phyloP scores from a whole-genome alignment of 805 yeast species.

The Yamadazyma olivae region DNA sequence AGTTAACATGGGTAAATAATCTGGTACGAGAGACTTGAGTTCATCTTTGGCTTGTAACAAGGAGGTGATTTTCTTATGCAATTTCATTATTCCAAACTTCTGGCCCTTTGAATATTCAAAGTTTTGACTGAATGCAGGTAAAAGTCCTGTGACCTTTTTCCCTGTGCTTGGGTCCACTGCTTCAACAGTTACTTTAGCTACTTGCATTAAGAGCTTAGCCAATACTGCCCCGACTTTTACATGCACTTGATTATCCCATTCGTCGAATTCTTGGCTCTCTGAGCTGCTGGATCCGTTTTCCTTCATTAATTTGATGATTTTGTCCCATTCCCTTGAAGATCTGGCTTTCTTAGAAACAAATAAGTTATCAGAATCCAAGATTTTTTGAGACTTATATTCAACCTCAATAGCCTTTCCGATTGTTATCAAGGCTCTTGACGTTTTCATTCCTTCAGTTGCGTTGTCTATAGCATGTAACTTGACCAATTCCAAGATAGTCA shows the following conservation, averaged over 20 bases:
- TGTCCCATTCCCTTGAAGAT: constrained; percentile 48
- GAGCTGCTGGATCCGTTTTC: constrained; percentile 10
- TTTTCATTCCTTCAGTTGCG: constrained; percentile 74
- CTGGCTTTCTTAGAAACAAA: constrained; percentile 40
- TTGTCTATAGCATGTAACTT: constrained; percentile 75
- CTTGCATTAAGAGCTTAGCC: constrained; percentile 70
- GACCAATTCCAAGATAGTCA: constrained; percentile 78
- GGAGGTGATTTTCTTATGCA: constrained; percentile 66
- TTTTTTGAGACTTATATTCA: constrained; percentile 72
- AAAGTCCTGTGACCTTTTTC: constrained; percentile 59
- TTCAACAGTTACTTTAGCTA: constrained; percentile 75
- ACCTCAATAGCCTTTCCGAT: constrained; percentile 84
- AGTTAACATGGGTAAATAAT: constrained; percentile 86
- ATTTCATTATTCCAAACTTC: constrained; percentile 74
- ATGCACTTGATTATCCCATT: constrained; percentile 27
- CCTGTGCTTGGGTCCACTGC: constrained; percentile 83
- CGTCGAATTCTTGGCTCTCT: constrained; percentile 11
- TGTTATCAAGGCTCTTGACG: constrained; percentile 74
- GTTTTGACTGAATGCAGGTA: constrained; percentile 89
- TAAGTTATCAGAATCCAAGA: constrained; percentile 55
- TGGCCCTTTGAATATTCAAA: constrained; percentile 79
- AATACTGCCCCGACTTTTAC: constrained; percentile 81
- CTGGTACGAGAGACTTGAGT: constrained; percentile 73
- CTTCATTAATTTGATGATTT: constrained; percentile 31
- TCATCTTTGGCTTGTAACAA: constrained; percentile 66